phyloP scores from a whole-genome alignment of 352 stramenopile genomes.

The Phytophthora hibernalis region DNA sequence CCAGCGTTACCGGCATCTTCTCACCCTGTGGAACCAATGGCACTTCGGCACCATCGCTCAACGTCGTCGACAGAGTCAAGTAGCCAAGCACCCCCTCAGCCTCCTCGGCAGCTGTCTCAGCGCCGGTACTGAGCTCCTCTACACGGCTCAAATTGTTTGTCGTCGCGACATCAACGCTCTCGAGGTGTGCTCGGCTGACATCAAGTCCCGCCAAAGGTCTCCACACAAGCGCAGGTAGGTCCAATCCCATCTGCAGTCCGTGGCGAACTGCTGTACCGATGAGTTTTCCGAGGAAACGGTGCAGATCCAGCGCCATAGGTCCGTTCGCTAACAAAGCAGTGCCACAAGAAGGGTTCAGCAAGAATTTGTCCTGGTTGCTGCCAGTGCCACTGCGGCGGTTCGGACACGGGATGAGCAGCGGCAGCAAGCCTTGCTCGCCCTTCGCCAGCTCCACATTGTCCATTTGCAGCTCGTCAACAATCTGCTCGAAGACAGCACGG shows the following conservation, averaged over 20 bases:
- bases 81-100: conserved; percentile 70
- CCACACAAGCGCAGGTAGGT: conserved; percentile 91
- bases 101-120: conserved; percentile 33
- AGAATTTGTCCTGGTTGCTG: conserved; percentile 93
- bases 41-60: conserved; percentile 86
- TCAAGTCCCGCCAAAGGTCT: conserved; percentile 83
- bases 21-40: conserved; percentile 72
- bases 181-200: conserved; percentile 75
- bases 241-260: conserved; percentile 94
- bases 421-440: conserved; percentile 87
- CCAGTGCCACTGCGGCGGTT: conserved; percentile 88
- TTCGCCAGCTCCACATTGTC: conserved; percentile 89
- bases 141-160: conserved; percentile 75
- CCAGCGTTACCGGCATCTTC: conserved; percentile 68
- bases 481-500: conserved; percentile 97
- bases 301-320: conserved; percentile 92
- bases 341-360: conserved; percentile 87
- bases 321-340: conserved; percentile 83
- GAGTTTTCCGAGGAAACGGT: conserved; percentile 97
- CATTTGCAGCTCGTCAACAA: conserved; percentile 95
- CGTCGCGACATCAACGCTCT: conserved; percentile 79
- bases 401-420: conserved; percentile 89
- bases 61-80: conserved; percentile 76
- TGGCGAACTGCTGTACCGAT: conserved; percentile 96
- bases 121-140: conserved; percentile 54